Evolutionary conservation across 129 eudicot species (phyloP).

Genomic region (Oenanthe sinensis): DNA sequence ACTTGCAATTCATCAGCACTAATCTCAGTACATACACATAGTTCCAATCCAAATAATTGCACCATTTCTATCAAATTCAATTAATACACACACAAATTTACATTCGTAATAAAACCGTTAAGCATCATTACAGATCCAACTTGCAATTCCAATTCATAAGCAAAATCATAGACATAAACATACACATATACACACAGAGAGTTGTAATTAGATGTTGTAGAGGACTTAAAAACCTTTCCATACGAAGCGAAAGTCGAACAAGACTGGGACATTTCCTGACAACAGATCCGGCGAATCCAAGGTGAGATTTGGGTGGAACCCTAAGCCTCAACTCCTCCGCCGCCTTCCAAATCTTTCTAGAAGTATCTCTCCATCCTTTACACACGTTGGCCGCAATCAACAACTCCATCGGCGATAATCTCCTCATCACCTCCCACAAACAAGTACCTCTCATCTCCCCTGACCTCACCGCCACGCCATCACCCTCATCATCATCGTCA

Average conservation of each 20-base stretch:
- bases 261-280: constrained; percentile 68
- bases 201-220: constrained; percentile 29
- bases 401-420: constrained; percentile 73
- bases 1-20: neutral
- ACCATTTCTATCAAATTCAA: neutral
- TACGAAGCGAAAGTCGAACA: constrained; percentile 55
- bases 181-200: neutral
- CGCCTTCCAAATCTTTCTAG: constrained; percentile 64
- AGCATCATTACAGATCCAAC: neutral
- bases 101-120: neutral
- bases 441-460: constrained; percentile 44
- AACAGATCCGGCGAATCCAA: constrained; percentile 70
- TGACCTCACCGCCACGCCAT: constrained; percentile 15
- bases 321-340: constrained; percentile 76
- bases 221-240: constrained; percentile 65
- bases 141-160: neutral
- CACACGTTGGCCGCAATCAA: constrained; percentile 77
- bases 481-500: constrained; percentile 9
- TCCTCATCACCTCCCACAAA: constrained; percentile 71
- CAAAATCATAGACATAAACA: neutral
- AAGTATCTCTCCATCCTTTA: constrained; percentile 72
- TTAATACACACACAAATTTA: too few relatives aligned
- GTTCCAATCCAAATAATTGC: neutral
- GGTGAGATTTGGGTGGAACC: constrained; percentile 58
- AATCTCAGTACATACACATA: neutral